These are phyloP conservation scores for Cruciata laevipes DNA, from an alignment of 257 asterid genomes.

Conservation along the genomic window DNA sequence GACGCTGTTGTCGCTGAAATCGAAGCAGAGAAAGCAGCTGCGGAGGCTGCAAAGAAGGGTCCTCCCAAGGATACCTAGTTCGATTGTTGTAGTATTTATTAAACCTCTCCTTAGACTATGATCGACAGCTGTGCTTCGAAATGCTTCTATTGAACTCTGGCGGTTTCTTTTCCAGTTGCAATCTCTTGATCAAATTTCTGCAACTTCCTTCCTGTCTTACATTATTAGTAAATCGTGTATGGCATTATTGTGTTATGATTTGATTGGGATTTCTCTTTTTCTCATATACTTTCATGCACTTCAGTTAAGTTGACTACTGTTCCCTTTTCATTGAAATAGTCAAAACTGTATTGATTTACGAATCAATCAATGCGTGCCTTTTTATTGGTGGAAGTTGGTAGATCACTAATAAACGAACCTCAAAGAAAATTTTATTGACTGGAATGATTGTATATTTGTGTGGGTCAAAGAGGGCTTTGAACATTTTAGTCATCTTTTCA, in stretches of 20 bases:
- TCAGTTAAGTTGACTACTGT: not conserved
- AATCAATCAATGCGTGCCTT: not conserved
- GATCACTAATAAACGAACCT: not conserved
- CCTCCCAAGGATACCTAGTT: slow-evolving; percentile 50
- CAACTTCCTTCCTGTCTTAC: too few species aligned
- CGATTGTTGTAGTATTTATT: slow-evolving; percentile 10
- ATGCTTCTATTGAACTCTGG: not conserved
- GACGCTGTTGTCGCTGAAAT: slow-evolving; percentile 84
- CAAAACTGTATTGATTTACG: not conserved
- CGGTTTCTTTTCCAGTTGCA: not conserved
- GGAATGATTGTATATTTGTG: not conserved
- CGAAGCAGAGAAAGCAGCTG: slow-evolving; percentile 95
- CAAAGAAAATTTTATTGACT: too few species aligned
- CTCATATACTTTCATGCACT: too few species aligned
- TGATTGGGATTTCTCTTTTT: not conserved
- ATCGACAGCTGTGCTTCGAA: slow-evolving; percentile 5
- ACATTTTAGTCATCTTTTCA: not conserved
- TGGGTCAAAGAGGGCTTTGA: too few species aligned
- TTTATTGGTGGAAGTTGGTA: not conserved
- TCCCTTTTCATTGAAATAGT: not conserved
- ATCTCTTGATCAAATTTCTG: not conserved
- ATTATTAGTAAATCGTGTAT: not conserved
- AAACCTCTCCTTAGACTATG: not conserved
- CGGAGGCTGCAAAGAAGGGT: slow-evolving; percentile 94
- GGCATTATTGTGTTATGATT: not conserved